phyloP scores from a whole-genome alignment of 352 stramenopile species.

The Thraustotheca clavata region DNA sequence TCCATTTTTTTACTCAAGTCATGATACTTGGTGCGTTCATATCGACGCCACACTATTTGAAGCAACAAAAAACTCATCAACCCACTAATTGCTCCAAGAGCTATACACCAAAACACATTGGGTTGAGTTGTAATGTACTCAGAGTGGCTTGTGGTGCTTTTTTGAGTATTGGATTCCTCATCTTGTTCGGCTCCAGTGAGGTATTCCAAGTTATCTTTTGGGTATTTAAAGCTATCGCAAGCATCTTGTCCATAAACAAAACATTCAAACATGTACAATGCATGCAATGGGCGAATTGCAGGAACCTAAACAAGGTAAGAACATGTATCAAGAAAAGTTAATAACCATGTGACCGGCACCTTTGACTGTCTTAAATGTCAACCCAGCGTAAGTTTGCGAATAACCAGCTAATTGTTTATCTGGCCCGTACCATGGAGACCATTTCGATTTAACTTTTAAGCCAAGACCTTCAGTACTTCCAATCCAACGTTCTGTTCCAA shows the following conservation, averaged over 20 bases:
- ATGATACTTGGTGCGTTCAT: neutral
- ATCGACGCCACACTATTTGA: neutral
- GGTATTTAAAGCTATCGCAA: slow-evolving; percentile 45
- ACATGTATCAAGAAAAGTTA: neutral
- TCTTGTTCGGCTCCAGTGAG: neutral
- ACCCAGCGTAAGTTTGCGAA: slow-evolving; percentile 64
- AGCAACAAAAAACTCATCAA: neutral
- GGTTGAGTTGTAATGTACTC: no score
- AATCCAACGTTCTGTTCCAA: slow-evolving; percentile 57
- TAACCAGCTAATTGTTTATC: slow-evolving; percentile 76
- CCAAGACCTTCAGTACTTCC: slow-evolving; percentile 42
- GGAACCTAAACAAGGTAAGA: slow-evolving; percentile 26
- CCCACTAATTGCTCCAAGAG: neutral
- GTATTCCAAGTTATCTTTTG: slow-evolving; percentile 36
- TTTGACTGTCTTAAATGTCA: slow-evolving; percentile 87
- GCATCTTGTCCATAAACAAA: slow-evolving; percentile 25
- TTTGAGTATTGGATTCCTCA: neutral
- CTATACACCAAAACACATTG: neutral
- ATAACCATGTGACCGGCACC: slow-evolving; percentile 88
- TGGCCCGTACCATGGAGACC: slow-evolving; percentile 45
- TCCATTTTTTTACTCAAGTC: neutral
- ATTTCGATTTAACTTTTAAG: slow-evolving; percentile 31
- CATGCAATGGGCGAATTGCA: slow-evolving; percentile 21
- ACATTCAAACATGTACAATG: slow-evolving; percentile 24
- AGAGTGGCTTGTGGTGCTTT: no score